A percentile compares a stretch with the other conserved stretches of the same genome.
Conservation (phyloP, 306 rosid genomes). For the Pyrus communis region DNA sequence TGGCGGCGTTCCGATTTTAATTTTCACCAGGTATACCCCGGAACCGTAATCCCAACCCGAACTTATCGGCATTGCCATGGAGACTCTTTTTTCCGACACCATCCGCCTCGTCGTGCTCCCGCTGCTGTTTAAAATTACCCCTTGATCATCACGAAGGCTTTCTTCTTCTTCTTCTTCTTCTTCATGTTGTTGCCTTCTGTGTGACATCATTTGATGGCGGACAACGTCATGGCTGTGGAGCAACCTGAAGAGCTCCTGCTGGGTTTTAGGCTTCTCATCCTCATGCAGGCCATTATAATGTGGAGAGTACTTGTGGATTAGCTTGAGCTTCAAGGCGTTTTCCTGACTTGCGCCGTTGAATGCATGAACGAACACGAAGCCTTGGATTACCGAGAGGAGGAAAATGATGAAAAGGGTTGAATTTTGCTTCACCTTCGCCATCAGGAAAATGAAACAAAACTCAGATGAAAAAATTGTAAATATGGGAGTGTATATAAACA, state of each 20-base stretch:
- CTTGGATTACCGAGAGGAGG: constrained; percentile 18
- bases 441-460: neutral
- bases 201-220: constrained; percentile 21
- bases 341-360: neutral
- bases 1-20: constrained; percentile 56
- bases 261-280: neutral
- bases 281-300: neutral
- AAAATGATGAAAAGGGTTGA: constrained; percentile 16
- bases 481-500: neutral
- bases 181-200: neutral
- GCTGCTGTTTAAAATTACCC: neutral
- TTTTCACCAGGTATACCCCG: constrained; percentile 57
- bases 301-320: constrained; percentile 41
- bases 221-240: constrained; percentile 28
- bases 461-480: neutral
- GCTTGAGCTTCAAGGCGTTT: constrained; percentile 27
- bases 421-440: neutral
- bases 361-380: neutral
- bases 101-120: constrained; percentile 13
- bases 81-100: neutral
- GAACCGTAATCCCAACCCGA: constrained; percentile 43
- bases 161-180: neutral
- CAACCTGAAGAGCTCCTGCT: constrained; percentile 16
- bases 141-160: neutral
- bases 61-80: constrained; percentile 33